Percentiles rank a stretch among this genome's conserved stretches.
Evolutionary conservation across 1,284 basidiomycete genomes (phyloP).

Genomic region (Neotropicomus parvogracilis): DNA sequence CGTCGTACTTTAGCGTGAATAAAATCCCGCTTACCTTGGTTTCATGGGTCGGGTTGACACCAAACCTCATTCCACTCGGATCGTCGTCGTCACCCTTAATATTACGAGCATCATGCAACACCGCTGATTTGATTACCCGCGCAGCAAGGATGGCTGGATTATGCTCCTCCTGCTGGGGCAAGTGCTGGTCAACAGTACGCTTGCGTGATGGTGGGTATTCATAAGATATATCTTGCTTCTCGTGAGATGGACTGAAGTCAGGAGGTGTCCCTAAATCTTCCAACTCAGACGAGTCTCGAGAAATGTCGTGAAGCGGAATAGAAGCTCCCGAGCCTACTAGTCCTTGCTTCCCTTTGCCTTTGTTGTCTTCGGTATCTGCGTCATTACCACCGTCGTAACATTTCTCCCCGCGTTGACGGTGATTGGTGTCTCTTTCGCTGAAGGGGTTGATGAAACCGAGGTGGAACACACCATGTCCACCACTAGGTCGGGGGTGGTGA

Average conservation of each 20-base stretch:
- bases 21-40: conserved; percentile 50
- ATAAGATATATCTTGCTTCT: conserved; percentile 5
- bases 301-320: conserved; percentile 7
- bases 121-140: conserved; percentile 60
- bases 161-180: conserved; percentile 28
- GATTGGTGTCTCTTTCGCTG: conserved; percentile 29
- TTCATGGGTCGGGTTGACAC: conserved; percentile 54
- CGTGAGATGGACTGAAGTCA: conserved; percentile 2
- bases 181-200: conserved; percentile 17
- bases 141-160: conserved; percentile 52
- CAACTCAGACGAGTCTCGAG: conserved; percentile 6
- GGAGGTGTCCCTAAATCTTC: conserved; percentile 11
- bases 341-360: conserved; percentile 33
- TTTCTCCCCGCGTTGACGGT: conserved; percentile 11
- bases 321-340: background rate
- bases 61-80: conserved; percentile 41
- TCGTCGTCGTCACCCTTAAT: conserved; percentile 51
- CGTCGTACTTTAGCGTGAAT: background rate
- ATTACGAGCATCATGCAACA: conserved; percentile 72
- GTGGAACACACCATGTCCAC: conserved; percentile 40
- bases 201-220: conserved; percentile 23
- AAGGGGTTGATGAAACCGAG: conserved; percentile 32
- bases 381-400: conserved; percentile 20
- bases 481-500: conserved; percentile 31
- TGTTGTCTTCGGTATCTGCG: conserved; percentile 22